A percentile compares a stretch with the other conserved stretches of the same genome.
phyloP scores from a whole-genome alignment of 331 rosid species.

The Quercus phellos region DNA sequence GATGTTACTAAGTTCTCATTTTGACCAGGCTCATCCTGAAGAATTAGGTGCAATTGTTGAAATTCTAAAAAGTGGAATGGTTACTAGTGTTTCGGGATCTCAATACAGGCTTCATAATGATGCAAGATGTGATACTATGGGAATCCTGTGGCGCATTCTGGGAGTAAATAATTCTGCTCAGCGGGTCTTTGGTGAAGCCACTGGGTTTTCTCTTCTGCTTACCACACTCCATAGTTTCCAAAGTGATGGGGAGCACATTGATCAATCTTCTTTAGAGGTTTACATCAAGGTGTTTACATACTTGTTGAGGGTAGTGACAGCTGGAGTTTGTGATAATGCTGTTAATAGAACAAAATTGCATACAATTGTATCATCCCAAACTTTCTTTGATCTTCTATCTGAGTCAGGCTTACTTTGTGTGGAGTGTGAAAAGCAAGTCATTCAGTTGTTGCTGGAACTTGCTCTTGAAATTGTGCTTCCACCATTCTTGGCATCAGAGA shows the following conservation, averaged over 20 bases:
- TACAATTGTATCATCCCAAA: conserved; percentile 74
- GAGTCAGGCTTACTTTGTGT: conserved; percentile 93
- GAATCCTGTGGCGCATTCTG: conserved; percentile 84
- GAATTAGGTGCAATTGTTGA: conserved; percentile 86
- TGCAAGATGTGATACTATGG: conserved; percentile 96
- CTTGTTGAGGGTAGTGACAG: conserved; percentile 77
- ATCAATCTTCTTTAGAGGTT: conserved; percentile 53
- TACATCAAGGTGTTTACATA: conserved; percentile 58
- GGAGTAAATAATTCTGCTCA: conserved; percentile 77
- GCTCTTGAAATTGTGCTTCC: conserved; percentile 90
- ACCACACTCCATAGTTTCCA: conserved; percentile 94
- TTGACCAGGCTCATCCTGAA: conserved; percentile 84
- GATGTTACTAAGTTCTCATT: conserved; percentile 19
- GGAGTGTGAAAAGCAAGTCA: conserved; percentile 86
- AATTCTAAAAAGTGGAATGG: conserved; percentile 96
- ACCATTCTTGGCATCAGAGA: conserved; percentile 68
- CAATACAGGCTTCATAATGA: conserved; percentile 77
- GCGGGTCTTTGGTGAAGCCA: conserved; percentile 92
- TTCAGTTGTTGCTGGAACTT: conserved; percentile 87
- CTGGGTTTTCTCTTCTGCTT: conserved; percentile 97
- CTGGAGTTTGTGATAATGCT: conserved; percentile 74
- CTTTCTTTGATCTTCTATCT: conserved; percentile 81
- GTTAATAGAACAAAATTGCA: conserved; percentile 81
- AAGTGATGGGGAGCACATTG: conserved; percentile 51
- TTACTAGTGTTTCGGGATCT: conserved; percentile 69